These are phyloP conservation scores for Oryza brachyantha DNA, from an alignment of 176 grass and related monocot species.

Conservation along the genomic window DNA sequence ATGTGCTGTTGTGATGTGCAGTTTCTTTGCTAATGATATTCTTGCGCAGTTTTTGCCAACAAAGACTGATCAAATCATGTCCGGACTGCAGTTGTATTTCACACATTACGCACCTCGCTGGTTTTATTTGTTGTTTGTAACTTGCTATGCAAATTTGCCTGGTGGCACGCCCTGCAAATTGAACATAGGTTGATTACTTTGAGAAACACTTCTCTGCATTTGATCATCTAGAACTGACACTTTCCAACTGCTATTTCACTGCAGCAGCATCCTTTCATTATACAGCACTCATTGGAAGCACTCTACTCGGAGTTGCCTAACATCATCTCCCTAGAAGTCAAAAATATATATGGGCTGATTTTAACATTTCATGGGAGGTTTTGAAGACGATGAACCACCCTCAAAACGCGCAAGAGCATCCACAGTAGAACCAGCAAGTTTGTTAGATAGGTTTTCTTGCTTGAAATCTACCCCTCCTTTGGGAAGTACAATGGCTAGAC, in stretches of 20 bases:
- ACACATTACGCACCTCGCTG: background rate
- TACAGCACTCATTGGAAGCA: background rate
- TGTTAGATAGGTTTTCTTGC: constrained; percentile 50
- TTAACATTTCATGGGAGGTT: constrained; percentile 88
- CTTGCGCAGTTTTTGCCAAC: background rate
- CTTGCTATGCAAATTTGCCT: background rate
- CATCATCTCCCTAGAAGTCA: constrained; percentile 33
- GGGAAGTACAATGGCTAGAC: constrained; percentile 82
- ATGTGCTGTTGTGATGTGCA: background rate
- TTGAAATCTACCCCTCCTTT: constrained; percentile 62
- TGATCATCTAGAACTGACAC: background rate
- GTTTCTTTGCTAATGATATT: background rate
- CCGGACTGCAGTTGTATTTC: background rate
- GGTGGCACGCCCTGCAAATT: background rate
- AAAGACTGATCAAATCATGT: background rate
- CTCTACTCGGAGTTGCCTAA: constrained; percentile 18
- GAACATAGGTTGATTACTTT: background rate
- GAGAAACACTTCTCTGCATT: constrained; percentile 18
- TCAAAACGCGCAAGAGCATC: constrained; percentile 78
- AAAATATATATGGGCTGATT: constrained; percentile 82
- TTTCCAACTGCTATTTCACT: constrained; percentile 15
- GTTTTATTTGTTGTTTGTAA: background rate
- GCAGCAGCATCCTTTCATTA: constrained; percentile 38
- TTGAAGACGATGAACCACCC: constrained; percentile 87
- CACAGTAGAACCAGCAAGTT: constrained; percentile 51